Percentiles rank a stretch among this genome's conserved stretches.
phyloP scores from a whole-genome alignment of 176 grass and related monocot species.

The Guadua angustifolia region DNA sequence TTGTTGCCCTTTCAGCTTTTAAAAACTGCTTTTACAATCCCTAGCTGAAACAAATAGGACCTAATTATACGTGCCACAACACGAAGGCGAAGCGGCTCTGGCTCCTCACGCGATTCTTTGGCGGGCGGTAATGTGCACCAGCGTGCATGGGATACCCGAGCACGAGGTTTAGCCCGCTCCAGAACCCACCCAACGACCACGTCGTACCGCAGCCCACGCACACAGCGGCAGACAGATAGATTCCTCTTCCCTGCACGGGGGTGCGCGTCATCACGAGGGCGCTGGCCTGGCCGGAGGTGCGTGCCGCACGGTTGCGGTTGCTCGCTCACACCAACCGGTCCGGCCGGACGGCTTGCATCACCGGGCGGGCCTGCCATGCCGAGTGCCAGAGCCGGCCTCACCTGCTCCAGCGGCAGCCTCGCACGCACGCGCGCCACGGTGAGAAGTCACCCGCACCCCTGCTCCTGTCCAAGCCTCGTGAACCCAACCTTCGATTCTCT shows the following conservation, averaged over 20 bases:
- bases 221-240: background rate
- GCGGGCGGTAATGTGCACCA: no score
- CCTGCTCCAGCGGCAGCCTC: constrained; percentile 30
- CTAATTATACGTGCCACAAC: no score
- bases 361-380: background rate
- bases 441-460: background rate
- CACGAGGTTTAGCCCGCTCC: no score
- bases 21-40: no score
- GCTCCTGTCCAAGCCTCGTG: background rate
- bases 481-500: background rate
- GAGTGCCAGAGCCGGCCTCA: background rate
- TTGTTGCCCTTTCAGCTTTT: no score
- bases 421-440: background rate
- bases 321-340: background rate
- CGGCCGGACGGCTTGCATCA: constrained; percentile 36
- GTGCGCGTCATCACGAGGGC: background rate
- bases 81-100: no score
- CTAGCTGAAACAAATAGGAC: no score
- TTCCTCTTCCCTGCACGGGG: no score
- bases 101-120: no score
- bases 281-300: no score
- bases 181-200: background rate
- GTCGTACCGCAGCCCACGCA: background rate
- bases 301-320: no score
- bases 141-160: no score